These are phyloP conservation scores for Citrus inodora DNA, from an alignment of 345 rosid genomes.

Conservation along the genomic window DNA sequence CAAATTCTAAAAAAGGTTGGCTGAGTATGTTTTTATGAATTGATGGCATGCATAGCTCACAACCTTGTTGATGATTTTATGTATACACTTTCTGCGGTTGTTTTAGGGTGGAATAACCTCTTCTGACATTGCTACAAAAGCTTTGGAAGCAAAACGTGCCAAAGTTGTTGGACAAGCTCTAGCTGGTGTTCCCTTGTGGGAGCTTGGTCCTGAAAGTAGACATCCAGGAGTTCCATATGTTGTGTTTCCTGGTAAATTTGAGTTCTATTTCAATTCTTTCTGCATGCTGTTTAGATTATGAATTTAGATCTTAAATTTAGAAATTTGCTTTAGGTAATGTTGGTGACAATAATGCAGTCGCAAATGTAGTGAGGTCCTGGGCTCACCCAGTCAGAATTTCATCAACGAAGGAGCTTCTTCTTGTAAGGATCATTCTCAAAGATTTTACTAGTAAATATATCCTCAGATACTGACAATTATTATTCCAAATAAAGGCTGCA, in stretches of 20 bases:
- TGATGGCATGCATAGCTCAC: background rate
- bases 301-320: background rate
- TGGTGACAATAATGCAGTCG: slow-evolving; percentile 73
- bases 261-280: background rate
- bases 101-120: slow-evolving; percentile 93
- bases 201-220: slow-evolving; percentile 94
- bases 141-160: slow-evolving; percentile 84
- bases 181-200: slow-evolving; percentile 96
- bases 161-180: slow-evolving; percentile 91
- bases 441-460: background rate
- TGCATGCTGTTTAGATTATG: background rate
- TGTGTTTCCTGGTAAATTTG: slow-evolving; percentile 82
- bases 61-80: background rate
- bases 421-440: slow-evolving; percentile 36
- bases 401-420: slow-evolving; percentile 69
- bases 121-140: slow-evolving; percentile 97
- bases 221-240: slow-evolving; percentile 97
- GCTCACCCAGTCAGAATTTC: slow-evolving; percentile 56
- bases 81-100: background rate
- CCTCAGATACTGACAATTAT: slow-evolving; percentile 24
- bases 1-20: background rate
- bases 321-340: slow-evolving; percentile 65
- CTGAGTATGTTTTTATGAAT: background rate
- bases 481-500: slow-evolving; percentile 52
- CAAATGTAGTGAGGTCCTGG: slow-evolving; percentile 89